Evolutionary conservation across 805 yeast genomes (phyloP).

Genomic region (Starmerella kuoi): DNA sequence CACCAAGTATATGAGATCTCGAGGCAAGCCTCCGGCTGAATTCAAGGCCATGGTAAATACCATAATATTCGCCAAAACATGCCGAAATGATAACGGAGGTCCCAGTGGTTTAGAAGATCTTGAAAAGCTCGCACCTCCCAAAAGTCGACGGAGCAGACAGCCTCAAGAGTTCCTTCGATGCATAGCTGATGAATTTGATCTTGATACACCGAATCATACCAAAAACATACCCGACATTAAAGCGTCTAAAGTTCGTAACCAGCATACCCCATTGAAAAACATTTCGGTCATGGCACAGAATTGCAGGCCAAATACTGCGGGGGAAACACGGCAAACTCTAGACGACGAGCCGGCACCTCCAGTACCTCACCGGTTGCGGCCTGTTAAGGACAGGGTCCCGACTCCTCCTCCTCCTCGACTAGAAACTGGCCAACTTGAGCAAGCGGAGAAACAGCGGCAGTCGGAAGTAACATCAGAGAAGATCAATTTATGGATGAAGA

Average conservation of each 20-base stretch:
- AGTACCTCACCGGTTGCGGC: background rate
- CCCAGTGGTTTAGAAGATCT: conserved; percentile 30
- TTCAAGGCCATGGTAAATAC: conserved; percentile 10
- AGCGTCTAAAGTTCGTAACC: background rate
- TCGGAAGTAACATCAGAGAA: background rate
- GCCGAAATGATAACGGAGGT: background rate
- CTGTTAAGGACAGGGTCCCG: background rate
- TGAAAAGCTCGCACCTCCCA: conserved; percentile 19
- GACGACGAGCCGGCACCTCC: background rate
- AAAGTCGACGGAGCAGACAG: conserved; percentile 37
- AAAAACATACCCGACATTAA: background rate
- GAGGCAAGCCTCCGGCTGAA: conserved; percentile 14
- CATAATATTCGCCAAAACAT: background rate
- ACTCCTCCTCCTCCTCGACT: background rate
- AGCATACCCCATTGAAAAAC: background rate
- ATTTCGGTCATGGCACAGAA: background rate
- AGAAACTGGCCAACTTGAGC: background rate
- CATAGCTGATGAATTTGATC: background rate
- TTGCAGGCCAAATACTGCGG: background rate
- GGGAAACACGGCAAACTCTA: too few relatives aligned
- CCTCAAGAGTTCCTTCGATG: conserved; percentile 26
- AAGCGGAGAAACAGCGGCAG: background rate
- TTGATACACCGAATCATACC: background rate
- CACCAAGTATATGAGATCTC: conserved; percentile 21
- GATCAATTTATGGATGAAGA: conserved; percentile 30